Evolutionary conservation across 805 yeast species (phyloP), one percentile per base, ranked within the genome.

Genomic region (Myxozyma geophila): DNA sequence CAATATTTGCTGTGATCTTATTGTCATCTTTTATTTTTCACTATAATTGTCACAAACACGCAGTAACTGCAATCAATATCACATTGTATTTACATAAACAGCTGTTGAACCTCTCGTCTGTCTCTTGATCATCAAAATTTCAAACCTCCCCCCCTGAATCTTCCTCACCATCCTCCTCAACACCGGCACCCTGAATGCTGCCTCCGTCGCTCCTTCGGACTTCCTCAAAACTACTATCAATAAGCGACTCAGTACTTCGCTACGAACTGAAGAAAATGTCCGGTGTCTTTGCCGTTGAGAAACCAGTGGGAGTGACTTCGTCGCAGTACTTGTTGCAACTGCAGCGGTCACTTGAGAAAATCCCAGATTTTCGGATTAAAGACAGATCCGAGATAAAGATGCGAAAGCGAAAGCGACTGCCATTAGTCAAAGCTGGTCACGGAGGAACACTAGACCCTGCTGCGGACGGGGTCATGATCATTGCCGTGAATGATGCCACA

Each of bases 371-470:
- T 71, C 86, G 86, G 54, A 74, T 88, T 57, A 78, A 82, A 28
- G 79, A 80, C 49, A 80, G 85, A 36, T 81, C 81, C 66, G 80
- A 81, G 13, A 80, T 78, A 28, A 80, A 83, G 64, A 77, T 80
- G 39, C 80, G 80, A 49, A 73, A 81, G 15, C 54, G 57, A 28
- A 73, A 77, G 54, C 21, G 48, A 41, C 58, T 57, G 48, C 66
- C 64, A 35, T 81, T 82, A 70, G 86, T 92, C 40, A 95, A 95
- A 72, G 88, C 93, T 80, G 99, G 99, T 0, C 99, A 95, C 75
- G 99, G 99, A 19, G 99, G 99, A 9, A 95, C 99, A 0, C 79
- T 95, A 44, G 99, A 95, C 72, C 98, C 98, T 0, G 77, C 90
- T 49, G 99, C 99, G 0, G 86, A 92, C n/a, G 99, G 99, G 10